Percentiles rank a stretch among this genome's conserved stretches.
Evolutionary conservation across 2,329 filamentous ascomycete genomes (phyloP).

Genomic region (Aspergillus quadrilineatus): DNA sequence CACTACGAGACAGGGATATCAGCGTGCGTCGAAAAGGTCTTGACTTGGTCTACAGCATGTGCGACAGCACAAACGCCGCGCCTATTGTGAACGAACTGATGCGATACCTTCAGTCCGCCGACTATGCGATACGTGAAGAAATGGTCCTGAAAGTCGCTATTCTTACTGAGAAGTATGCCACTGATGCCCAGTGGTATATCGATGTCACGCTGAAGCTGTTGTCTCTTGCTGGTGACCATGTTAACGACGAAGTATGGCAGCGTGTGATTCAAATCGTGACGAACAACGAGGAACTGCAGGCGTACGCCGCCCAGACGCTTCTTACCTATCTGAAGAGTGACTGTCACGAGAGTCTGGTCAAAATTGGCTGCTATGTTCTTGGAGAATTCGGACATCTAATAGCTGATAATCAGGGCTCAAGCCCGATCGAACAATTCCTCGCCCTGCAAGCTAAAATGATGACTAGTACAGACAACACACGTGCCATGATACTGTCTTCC

Average conservation of each 20-base stretch:
- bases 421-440: conserved; percentile 95
- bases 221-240: conserved; percentile 94
- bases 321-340: conserved; percentile 89
- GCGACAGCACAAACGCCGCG: conserved; percentile 89
- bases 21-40: conserved; percentile 94
- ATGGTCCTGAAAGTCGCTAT: conserved; percentile 99
- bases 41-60: conserved; percentile 99
- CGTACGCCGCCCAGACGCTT: conserved; percentile 92
- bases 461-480: conserved; percentile 81
- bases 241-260: conserved; percentile 99
- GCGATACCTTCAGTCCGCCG: conserved; percentile 91
- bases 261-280: conserved; percentile 98
- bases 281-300: conserved; percentile 96
- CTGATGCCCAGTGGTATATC: conserved; percentile 98
- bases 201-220: conserved; percentile 94
- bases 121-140: conserved; percentile 96
- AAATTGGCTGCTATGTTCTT: conserved; percentile 93
- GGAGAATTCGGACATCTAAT: conserved; percentile 97
- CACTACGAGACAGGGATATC: conserved; percentile 91
- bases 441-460: conserved; percentile 88
- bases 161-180: conserved; percentile 96
- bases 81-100: conserved; percentile 91
- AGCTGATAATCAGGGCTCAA: conserved; percentile 86
- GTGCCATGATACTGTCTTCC: conserved; percentile 90
- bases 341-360: conserved; percentile 94